These are phyloP conservation scores for Amborella trichopoda DNA, from an alignment of 164 flowering plant genomes.

Conservation along the genomic window DNA sequence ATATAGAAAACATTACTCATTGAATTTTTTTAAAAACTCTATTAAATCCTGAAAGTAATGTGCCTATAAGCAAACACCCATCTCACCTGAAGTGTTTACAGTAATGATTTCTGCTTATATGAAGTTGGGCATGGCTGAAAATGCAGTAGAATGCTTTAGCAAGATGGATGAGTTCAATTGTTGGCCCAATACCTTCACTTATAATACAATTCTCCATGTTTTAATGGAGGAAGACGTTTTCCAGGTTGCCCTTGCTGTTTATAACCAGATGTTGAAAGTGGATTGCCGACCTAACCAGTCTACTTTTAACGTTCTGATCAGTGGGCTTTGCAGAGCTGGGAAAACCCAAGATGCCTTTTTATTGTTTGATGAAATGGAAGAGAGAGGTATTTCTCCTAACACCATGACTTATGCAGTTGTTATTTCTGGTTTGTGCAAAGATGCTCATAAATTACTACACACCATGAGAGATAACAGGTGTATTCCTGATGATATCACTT, in stretches of 20 bases:
- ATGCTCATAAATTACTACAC: conserved; percentile 35
- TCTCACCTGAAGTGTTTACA: conserved; percentile 30
- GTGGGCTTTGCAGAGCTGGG: conserved; percentile 56
- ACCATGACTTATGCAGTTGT: conserved; percentile 32
- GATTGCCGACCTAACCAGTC: conserved; percentile 28
- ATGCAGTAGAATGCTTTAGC: conserved; percentile 65
- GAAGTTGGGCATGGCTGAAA: conserved; percentile 30
- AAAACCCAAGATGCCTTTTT: conserved; percentile 31
- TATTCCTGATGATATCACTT: conserved; percentile 33
- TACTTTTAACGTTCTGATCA: conserved; percentile 54
- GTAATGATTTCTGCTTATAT: conserved; percentile 43
- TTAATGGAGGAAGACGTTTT: conserved; percentile 26
- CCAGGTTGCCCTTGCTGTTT: conserved; percentile 60
- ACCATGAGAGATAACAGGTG: conserved; percentile 34
- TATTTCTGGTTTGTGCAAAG: conserved; percentile 54
- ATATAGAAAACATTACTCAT: too few species aligned
- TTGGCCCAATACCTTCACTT: conserved; percentile 46
- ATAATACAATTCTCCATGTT: conserved; percentile 37
- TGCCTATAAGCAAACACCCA: too few species aligned
- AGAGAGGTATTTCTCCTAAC: conserved; percentile 40
- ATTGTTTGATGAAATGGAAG: conserved; percentile 63
- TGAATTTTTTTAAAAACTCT: too few species aligned
- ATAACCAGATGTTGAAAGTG: conserved; percentile 57
- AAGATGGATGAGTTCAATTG: conserved; percentile 53
- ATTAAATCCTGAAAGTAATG: too few species aligned